Percentiles rank a stretch among this genome's conserved stretches.
Evolutionary conservation across 2,329 filamentous ascomycete genomes (phyloP).

Genomic region (Botrytis fabae): DNA sequence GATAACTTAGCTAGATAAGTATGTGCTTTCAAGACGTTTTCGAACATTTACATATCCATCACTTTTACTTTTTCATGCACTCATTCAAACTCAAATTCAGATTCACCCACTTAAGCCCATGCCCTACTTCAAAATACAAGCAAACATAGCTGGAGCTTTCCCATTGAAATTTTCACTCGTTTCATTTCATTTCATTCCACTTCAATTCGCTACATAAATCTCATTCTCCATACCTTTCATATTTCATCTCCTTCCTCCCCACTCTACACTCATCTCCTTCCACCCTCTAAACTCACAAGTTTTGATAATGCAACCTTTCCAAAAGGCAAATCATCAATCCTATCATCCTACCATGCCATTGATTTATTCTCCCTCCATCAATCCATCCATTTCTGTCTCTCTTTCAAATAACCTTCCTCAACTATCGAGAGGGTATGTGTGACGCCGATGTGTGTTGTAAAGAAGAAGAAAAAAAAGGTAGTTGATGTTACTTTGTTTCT

Average conservation of each 20-base stretch:
- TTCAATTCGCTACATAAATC: not conserved
- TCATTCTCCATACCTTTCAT: not conserved
- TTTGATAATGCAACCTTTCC: not conserved
- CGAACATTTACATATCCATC: not conserved
- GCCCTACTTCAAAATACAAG: no score
- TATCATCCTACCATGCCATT: not conserved
- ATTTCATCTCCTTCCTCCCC: not conserved
- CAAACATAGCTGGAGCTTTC: not conserved
- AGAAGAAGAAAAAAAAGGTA: not conserved
- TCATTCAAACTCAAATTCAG: not conserved
- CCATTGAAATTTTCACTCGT: not conserved
- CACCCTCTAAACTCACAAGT: not conserved
- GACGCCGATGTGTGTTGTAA: not conserved
- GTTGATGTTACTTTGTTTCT: not conserved
- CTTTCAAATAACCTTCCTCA: not conserved
- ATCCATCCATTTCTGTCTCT: not conserved
- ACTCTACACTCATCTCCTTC: not conserved
- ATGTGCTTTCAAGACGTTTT: no score
- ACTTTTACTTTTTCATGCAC: not conserved
- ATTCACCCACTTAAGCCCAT: not conserved
- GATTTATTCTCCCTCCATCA: not conserved
- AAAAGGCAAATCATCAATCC: not conserved
- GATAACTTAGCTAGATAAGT: no score
- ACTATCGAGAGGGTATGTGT: conserved; percentile 8
- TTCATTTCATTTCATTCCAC: conserved; percentile 5